Evolutionary conservation across 371 early-diverging fungal species (phyloP), one percentile per base, ranked within the genome.

Genomic region (Blastocladiella emersonii): DNA sequence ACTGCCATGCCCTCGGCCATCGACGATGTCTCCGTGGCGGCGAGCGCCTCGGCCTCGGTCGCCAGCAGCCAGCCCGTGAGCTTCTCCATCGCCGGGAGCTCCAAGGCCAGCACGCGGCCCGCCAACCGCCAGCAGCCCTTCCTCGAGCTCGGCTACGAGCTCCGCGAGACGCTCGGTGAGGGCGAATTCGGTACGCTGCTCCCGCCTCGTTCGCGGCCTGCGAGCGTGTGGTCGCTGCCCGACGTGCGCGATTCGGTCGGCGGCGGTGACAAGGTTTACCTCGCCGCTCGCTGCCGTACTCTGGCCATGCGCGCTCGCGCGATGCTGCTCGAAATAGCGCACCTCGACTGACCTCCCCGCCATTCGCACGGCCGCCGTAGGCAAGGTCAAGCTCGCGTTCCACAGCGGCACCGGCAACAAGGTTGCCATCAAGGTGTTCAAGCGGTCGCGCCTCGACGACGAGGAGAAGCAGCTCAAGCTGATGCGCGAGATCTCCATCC

Each of bases 401-500:
- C 59, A 59, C 30, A 7, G 13, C 15, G 27, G 35, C 13, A 59
- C 34, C 13, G 30, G 44, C 27, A 41, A 8, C 43, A 41, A 59
- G 25, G 59, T 59, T 12, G 59, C 59, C 37, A 43, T 59, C 59
- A 59, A 59, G 10, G 25, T 59, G 25, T 59, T 59, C 59, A 43
- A 59, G 41, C 37, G 44, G 12, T n/a, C 41, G 15, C 59, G 37
- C 36, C 59, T 59, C 37, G 44, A 59, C 32, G 59, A 59, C 19
- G 41, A 13, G 35, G 59, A 59, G 23, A 37, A 43, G 23, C 43
- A 25, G 32, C n/a, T 30, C 25, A 59, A 59, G 35, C 32, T 59
- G 15, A 8, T 10, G 25, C 59, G 59, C 37, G 59, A 59, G 10
- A 59, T 59, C 32, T 34, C 34, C 27, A 88, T 88, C 45, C 77